These are phyloP conservation scores for Sporothrix luriei DNA, from an alignment of 2,329 filamentous ascomycete genomes.

Conservation along the genomic window DNA sequence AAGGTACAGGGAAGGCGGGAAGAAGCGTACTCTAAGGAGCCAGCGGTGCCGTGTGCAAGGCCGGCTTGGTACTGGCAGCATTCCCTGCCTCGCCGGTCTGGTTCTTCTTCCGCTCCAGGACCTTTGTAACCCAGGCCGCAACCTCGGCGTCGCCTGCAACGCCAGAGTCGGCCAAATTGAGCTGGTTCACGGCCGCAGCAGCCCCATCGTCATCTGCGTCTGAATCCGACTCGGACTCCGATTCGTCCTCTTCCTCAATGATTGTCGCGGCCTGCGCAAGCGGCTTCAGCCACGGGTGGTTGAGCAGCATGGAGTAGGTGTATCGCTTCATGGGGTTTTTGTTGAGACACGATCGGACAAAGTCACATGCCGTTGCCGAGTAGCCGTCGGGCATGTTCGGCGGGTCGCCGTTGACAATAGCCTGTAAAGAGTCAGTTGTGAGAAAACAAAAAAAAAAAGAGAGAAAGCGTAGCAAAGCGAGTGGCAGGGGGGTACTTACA, in stretches of 20 bases:
- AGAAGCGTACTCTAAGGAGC: slow-evolving; percentile 51
- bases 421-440: slow-evolving; percentile 56
- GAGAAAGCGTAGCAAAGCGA: background rate
- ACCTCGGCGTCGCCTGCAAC: slow-evolving; percentile 76
- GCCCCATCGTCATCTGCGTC: slow-evolving; percentile 38
- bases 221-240: slow-evolving; percentile 40
- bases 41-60: slow-evolving; percentile 82
- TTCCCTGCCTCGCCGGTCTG: slow-evolving; percentile 48
- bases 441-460: too few species aligned
- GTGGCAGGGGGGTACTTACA: slow-evolving; percentile 60
- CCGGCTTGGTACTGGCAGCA: slow-evolving; percentile 65
- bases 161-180: slow-evolving; percentile 49
- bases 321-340: slow-evolving; percentile 91
- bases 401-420: slow-evolving; percentile 96
- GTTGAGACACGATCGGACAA: slow-evolving; percentile 86
- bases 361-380: slow-evolving; percentile 78
- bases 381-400: slow-evolving; percentile 83
- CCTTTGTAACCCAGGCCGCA: slow-evolving; percentile 76
- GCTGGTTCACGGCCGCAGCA: slow-evolving; percentile 43
- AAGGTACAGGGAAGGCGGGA: background rate
- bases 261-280: slow-evolving; percentile 42
- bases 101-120: slow-evolving; percentile 66
- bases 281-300: slow-evolving; percentile 78
- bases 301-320: slow-evolving; percentile 86
- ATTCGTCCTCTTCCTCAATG: slow-evolving; percentile 44